These are phyloP conservation scores for Gracilaria domingensis DNA, from an alignment of 23 red algal species.

Conservation along the genomic window DNA sequence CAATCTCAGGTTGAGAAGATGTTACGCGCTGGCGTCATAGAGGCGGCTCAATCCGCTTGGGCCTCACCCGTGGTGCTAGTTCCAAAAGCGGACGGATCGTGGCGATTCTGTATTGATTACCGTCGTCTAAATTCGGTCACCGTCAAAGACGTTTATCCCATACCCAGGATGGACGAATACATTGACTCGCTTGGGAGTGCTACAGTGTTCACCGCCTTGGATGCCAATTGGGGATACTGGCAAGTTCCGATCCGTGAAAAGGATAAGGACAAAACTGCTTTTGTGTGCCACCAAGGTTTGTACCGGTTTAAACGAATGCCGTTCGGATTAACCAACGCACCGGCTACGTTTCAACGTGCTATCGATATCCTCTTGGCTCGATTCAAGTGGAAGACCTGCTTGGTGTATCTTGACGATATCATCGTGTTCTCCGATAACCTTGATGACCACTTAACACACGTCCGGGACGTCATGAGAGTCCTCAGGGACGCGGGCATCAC, in stretches of 20 bases:
- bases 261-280: slow-evolving; percentile 10
- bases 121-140: not conserved
- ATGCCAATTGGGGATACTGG: slow-evolving; percentile 29
- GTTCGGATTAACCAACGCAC: slow-evolving; percentile 8
- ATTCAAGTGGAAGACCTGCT: slow-evolving; percentile 1
- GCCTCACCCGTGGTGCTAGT: not conserved
- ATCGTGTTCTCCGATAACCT: not conserved
- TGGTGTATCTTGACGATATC: slow-evolving; percentile 21
- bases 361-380: slow-evolving; percentile 26
- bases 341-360: slow-evolving; percentile 12
- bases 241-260: not conserved
- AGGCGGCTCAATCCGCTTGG: not conserved
- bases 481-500: not conserved
- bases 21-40: not conserved
- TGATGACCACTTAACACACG: not conserved
- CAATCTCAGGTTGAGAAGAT: not conserved
- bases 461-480: not conserved
- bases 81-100: not conserved
- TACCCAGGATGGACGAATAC: slow-evolving; percentile 38
- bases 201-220: slow-evolving; percentile 9
- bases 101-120: slow-evolving; percentile 3
- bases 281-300: not conserved
- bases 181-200: slow-evolving; percentile 20
- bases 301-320: not conserved
- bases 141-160: not conserved